These are phyloP conservation scores for Diaporthe sp. DNA, from an alignment of 2,329 filamentous ascomycete species.

Conservation along the genomic window DNA sequence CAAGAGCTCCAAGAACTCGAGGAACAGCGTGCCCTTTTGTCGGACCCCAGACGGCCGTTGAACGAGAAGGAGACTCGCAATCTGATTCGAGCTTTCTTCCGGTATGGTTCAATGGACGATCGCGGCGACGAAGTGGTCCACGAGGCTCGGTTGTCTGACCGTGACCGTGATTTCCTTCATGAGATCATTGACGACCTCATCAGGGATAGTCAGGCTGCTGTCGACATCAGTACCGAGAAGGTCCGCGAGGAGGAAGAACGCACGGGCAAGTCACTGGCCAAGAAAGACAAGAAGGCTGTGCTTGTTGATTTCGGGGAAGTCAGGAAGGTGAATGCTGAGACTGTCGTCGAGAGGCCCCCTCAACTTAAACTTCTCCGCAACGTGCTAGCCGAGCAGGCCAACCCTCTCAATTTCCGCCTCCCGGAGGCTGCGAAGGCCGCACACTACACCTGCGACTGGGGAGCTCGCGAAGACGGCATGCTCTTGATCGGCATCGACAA, in stretches of 20 bases:
- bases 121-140: conserved; percentile 87
- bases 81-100: conserved; percentile 88
- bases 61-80: conserved; percentile 94
- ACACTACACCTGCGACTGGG: conserved; percentile 92
- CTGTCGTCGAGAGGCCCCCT: conserved; percentile 88
- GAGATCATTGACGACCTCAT: conserved; percentile 82
- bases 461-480: conserved; percentile 95
- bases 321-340: conserved; percentile 96
- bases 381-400: conserved; percentile 72
- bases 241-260: conserved; percentile 86
- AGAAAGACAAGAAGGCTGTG: conserved; percentile 98
- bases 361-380: conserved; percentile 88
- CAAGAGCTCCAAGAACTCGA: conserved; percentile 79
- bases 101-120: conserved; percentile 91
- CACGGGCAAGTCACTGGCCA: conserved; percentile 83
- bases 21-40: conserved; percentile 77
- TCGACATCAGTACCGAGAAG: conserved; percentile 75
- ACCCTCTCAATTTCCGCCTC: conserved; percentile 85
- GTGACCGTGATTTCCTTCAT: conserved; percentile 84
- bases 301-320: conserved; percentile 94
- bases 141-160: conserved; percentile 85
- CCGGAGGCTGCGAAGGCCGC: conserved; percentile 92
- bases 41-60: conserved; percentile 89
- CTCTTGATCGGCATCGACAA: conserved; percentile 91
- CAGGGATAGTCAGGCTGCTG: conserved; percentile 63